These are phyloP conservation scores for Ophiostoma tasmaniense DNA, from an alignment of 2,329 filamentous ascomycete genomes.

Conservation along the genomic window DNA sequence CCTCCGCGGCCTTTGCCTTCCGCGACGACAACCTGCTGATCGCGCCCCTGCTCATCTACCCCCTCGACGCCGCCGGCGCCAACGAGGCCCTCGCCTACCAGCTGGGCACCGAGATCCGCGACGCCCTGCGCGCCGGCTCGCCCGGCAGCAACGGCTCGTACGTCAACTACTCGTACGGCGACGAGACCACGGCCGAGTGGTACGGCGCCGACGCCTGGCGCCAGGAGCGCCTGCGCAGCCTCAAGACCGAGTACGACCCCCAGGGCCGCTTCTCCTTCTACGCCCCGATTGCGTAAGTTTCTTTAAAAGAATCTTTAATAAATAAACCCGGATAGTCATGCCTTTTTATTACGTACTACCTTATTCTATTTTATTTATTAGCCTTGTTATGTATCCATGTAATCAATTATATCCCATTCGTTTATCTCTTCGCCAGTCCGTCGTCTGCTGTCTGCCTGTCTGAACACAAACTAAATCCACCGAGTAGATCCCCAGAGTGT, in stretches of 20 bases:
- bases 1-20: constrained; percentile 38
- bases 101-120: constrained; percentile 32
- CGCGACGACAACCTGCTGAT: constrained; percentile 37
- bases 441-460: background rate
- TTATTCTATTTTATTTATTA: background rate
- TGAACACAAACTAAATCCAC: background rate
- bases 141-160: constrained; percentile 29
- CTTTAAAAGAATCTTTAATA: background rate
- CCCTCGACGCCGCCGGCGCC: constrained; percentile 24
- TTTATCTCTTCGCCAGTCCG: background rate
- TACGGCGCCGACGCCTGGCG: constrained; percentile 46
- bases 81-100: constrained; percentile 28
- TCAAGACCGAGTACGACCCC: constrained; percentile 45
- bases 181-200: constrained; percentile 33
- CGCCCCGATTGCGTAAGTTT: constrained; percentile 28
- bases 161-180: constrained; percentile 45
- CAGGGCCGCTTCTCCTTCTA: constrained; percentile 37
- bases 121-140: constrained; percentile 30
- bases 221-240: constrained; percentile 32
- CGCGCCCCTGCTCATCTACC: constrained; percentile 32
- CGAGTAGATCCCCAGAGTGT: background rate
- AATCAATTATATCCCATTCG: background rate
- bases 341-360: background rate
- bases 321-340: background rate
- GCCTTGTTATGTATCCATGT: background rate